Base-by-base conservation (phyloP, 2,329 filamentous ascomycete species). In the Eutypa lata region DNA sequence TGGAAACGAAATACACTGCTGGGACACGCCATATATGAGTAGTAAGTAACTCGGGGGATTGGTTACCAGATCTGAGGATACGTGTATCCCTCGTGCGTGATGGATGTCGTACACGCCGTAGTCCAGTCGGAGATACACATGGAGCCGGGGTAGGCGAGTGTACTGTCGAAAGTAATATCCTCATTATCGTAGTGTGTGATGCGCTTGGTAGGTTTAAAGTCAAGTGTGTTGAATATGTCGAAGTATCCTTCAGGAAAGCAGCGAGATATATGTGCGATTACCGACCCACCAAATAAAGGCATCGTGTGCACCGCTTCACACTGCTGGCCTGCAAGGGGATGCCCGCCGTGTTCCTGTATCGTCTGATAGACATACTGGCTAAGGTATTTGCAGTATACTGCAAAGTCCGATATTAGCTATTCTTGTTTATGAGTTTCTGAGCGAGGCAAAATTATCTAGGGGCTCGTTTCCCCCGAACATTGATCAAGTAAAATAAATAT, bases 21-120 rank as follows among this genome's bases (percentile, higher is more conserved):
- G n/a, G n/a, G n/a, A n/a, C n/a, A n/a, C n/a, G n/a, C n/a, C n/a
- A n/a, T n/a, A n/a, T n/a, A n/a, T n/a, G n/a, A n/a, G n/a, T n/a
- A n/a, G n/a, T n/a, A n/a, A n/a, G n/a, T n/a, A n/a, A n/a, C n/a
- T n/a, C n/a, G n/a, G n/a, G n/a, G n/a, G n/a, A n/a, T n/a, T n/a
- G n/a, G n/a, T 31, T 31, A 55, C 53, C 53, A 55, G 24, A 48
- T 47, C 44, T 55, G 53, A 18, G 53, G 26, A 16, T 50, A 50
- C 33, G 18, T 18, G 19, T 6, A 13, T 10, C 16, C 43, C 35
- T 11, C 38, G 4, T 38, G 28, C 31, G 48, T 46, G 16, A 55
- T 11, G 7, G 47, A 48, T 1, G 50, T 50, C 4, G 48, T 50
- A 28, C 53, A 55, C n/a, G 53, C 53, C 19, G 50, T 53, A 7